Base-by-base conservation (phyloP, 805 yeast species). In the Metschnikowia lunata region DNA sequence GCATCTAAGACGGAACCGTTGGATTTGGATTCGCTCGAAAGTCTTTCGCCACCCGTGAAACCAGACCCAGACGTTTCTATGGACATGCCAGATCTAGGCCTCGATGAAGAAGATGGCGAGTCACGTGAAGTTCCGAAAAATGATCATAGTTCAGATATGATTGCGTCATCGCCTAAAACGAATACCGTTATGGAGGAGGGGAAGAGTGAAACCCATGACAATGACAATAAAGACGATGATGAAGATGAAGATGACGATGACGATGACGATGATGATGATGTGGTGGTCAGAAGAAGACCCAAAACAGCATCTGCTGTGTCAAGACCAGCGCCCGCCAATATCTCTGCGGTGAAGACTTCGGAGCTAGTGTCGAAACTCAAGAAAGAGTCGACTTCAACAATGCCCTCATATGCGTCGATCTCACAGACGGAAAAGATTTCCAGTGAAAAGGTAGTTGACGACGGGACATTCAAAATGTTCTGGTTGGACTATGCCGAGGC, bases 401-500 rank as follows among this genome's bases (percentile, higher is more conserved):
- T 66, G 12, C 43, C 52, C 7, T 56, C 54, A 30, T 46, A 55
- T 26, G 40, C 62, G 11, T 48, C 55, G 26, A 45, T 56, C 8
- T 54, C 59, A 29, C 58, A 62, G 46, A 65, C 71, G 2, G 70
- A 66, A 29, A 71, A 71, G 46, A 39, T 70, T 26, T 66, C 62
- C 9, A 44, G 43, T 9, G 36, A 38, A 1, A 45, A 37, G 7
- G 48, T 52, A 7, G 40, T 46, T 15, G 50, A 48, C n/a, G 58
- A 49, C 37, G 76, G 75, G 36, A 53, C 72, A 0, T 76, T 89
- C 59, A 78, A 79, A 55, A 81, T 91, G 82, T 93, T 76, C 62
- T 93, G 97, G 97, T 66, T 86, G 28, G 99, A 93, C 63, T 89
- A 82, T 61, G 74, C 85, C 23, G 98, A 91, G 60, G 79, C 84